These are phyloP conservation scores for Chloranthus sessilifolius DNA, from an alignment of 164 flowering plant species.

Conservation along the genomic window DNA sequence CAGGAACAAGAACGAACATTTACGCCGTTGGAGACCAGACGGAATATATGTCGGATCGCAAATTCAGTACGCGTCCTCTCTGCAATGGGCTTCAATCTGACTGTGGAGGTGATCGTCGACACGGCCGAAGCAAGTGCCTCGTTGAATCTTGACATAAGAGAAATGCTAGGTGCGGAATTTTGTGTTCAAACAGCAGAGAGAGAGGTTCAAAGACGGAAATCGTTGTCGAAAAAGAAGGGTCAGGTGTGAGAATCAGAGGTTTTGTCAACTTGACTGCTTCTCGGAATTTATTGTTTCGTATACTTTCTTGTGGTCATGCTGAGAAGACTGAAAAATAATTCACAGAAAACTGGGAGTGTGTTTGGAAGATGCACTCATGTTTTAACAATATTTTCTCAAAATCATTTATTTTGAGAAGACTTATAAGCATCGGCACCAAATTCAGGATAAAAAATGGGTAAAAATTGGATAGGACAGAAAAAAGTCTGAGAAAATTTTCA, in stretches of 20 bases:
- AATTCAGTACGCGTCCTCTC: conserved; percentile 76
- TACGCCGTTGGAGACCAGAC: conserved; percentile 55
- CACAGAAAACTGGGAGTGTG: background rate
- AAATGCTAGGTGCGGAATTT: conserved; percentile 96
- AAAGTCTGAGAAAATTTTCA: no score
- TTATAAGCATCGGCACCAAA: no score
- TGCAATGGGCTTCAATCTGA: conserved; percentile 60
- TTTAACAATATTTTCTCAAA: background rate
- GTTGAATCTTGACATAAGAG: conserved; percentile 48
- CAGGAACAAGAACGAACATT: conserved; percentile 41
- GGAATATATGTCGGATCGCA: conserved; percentile 72
- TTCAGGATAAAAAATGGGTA: no score
- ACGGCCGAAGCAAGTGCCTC: conserved; percentile 45
- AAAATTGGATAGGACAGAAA: no score
- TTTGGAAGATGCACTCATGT: no score
- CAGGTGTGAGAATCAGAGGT: background rate
- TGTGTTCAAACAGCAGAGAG: conserved; percentile 69
- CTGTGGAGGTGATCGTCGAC: conserved; percentile 53
- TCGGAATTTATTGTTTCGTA: background rate
- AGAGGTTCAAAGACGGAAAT: conserved; percentile 65
- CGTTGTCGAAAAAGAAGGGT: conserved; percentile 28
- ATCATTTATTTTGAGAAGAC: background rate
- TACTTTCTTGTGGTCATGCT: background rate
- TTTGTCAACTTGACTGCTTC: background rate
- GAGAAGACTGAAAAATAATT: background rate